Evolutionary conservation across 345 rosid genomes (phyloP), one percentile per base, ranked within the genome.

Genomic region (Euphorbia lathyris): DNA sequence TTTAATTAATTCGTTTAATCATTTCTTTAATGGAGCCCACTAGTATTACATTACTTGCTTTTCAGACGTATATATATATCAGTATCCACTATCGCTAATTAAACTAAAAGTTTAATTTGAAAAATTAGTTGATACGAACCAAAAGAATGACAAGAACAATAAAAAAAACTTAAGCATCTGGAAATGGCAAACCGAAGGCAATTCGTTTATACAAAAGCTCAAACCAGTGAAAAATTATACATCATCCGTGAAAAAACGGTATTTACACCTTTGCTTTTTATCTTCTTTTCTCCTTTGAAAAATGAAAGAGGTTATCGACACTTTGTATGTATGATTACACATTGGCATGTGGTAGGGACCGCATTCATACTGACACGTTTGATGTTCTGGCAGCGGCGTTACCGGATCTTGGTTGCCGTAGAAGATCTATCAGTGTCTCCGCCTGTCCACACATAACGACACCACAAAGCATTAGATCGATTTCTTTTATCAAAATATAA

Each of bases 331-430:
- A 71, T 63, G 76, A 64, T 48, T 50, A 58, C 74, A 72, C 58
- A 58, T 68, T 70, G 68, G 70, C 77, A 58, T 69, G 74, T 69
- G 77, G 74, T 2, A 14, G 70, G 62, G 72, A 19, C 17, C 22
- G 67, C 27, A 3, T n/a, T 78, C 57, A 74, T 5, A 42, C 88
- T 73, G 83, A 83, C 81, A 76, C 69, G 56, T 83, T 68, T 17
- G 90, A 78, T n/a, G 78, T 66, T 61, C 82, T 76, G 59, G 79
- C 93, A 81, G 80, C 88, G 77, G 71, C 75, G 80, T 78, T 72
- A 77, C 84, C 83, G 86, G 96, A 88, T 88, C 97, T 90, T 72
- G 96, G 95, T 79, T 86, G 97, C 83, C 99, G 89, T 25, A 91
- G 79, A 63, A 94, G 90, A 77, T 86, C 83, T 63, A 85, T 87